Evolutionary conservation across 768 basidiomycete genomes (phyloP), one percentile per base, ranked within the genome.

Genomic region (Termitomyces sp.): DNA sequence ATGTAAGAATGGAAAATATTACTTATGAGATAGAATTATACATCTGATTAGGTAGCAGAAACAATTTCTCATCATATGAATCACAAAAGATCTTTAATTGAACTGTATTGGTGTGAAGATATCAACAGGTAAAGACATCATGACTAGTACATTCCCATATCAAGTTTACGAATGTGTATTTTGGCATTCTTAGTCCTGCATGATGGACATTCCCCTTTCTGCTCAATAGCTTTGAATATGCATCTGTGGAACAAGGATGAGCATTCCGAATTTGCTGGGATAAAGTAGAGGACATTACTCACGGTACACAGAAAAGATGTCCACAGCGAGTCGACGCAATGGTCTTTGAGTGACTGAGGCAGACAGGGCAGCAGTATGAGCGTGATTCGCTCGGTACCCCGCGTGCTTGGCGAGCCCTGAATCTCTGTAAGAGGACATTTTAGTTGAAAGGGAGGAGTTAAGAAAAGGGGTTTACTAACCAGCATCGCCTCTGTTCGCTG

Each of bases 301-400:
- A 59, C 55, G 51, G 15, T 7, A 39, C 16, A 22, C 58, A 59
- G 52, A 56, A 59, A 38, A 56, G 41, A n/a, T 59, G 58, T 0
- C 58, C 54, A 29, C 58, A 59, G 1, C 55, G 58, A 11, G 54
- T 56, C n/a, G 55, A 42, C 5, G 31, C 40, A 12, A 53, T 43
- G 0, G 27, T 25, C 20, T 53, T 59, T 11, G 54, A 42, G n/a
- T 44, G 35, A 2, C 43, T 11, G 10, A 59, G 47, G 32, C 58
- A 59, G 2, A 59, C 42, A 13, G 58, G 54, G 47, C 58, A 56
- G 11, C 41, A 50, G 3, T 53, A 50, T 27, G 52, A 56, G 35
- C 44, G 46, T 20, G 48, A 38, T 22, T 49, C 41, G 5, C 13
- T 38, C 1, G 51, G n/a, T 5, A 40, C 31, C n/a, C n/a, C 22